phyloP scores from a whole-genome alignment of 2,329 filamentous ascomycete genomes.

The Dactylellina leptospora region DNA sequence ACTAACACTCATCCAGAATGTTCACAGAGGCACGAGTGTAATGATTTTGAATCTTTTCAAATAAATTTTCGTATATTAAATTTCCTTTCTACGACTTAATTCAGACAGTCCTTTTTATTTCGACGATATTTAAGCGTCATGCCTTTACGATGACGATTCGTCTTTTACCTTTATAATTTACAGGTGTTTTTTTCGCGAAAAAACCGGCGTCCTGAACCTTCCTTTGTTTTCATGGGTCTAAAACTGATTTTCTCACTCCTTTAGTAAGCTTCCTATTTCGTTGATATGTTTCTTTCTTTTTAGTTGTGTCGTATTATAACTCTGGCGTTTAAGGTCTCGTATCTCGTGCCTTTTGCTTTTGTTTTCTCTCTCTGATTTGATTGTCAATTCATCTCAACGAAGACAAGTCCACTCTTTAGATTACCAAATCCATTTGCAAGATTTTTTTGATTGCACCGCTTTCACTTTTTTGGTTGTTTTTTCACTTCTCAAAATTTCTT shows the following conservation, averaged over 20 bases:
- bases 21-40: constrained; percentile 46
- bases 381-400: constrained; percentile 33
- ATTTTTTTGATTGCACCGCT: constrained; percentile 3
- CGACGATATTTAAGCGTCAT: constrained; percentile 42
- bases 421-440: constrained; percentile 3
- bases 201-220: constrained; percentile 43
- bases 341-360: no score
- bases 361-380: constrained; percentile 11
- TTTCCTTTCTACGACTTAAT: constrained; percentile 6
- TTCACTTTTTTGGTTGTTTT: constrained; percentile 2
- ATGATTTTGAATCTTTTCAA: neutral
- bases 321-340: constrained; percentile 48
- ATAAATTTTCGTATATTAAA: constrained; percentile 11
- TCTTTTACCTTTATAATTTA: constrained; percentile 31
- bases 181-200: constrained; percentile 31
- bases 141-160: constrained; percentile 46
- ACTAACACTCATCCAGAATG: constrained; percentile 33
- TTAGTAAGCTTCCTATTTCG: constrained; percentile 12
- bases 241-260: constrained; percentile 23
- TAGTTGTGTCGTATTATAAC: constrained; percentile 28
- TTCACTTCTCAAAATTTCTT: neutral
- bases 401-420: constrained; percentile 35
- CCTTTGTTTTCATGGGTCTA: constrained; percentile 4
- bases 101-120: constrained; percentile 22
- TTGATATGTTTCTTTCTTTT: constrained; percentile 21